A percentile compares a stretch with the other conserved stretches of the same genome.
Conservation (phyloP, 805 yeast species). For the Metschnikowia reukaufii region DNA sequence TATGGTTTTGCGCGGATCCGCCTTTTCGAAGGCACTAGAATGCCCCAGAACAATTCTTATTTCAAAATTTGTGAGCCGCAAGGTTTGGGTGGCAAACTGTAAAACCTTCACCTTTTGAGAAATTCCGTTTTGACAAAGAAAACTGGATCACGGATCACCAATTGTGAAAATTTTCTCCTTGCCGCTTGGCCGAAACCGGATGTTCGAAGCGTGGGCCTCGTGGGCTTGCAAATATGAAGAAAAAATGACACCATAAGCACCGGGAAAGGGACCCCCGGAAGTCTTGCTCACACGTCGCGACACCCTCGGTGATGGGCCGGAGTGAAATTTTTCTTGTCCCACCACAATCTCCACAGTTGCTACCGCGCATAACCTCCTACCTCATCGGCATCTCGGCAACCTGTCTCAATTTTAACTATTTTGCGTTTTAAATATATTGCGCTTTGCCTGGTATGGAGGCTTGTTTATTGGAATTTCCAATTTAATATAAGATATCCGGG, state of each 20-base stretch:
- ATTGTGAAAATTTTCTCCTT: not conserved
- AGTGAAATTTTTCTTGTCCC: not conserved
- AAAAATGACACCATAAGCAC: conserved; percentile 2
- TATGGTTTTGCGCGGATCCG: not conserved
- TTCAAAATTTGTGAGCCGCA: not conserved
- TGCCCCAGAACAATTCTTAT: not conserved
- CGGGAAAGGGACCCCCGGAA: conserved; percentile 11
- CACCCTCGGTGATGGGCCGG: conserved; percentile 7
- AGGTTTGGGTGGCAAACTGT: not conserved
- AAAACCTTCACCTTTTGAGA: not conserved
- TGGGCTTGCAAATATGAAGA: not conserved
- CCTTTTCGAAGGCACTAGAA: conserved; percentile 1
- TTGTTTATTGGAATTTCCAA: not conserved
- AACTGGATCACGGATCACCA: not conserved
- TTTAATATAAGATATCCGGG: not conserved
- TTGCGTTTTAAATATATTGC: not conserved
- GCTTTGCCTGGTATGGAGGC: not conserved
- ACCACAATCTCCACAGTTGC: conserved; percentile 3
- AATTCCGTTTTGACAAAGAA: not conserved
- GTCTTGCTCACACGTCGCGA: not conserved
- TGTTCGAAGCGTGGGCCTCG: not conserved
- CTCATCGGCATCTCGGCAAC: not conserved
- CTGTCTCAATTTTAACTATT: not conserved
- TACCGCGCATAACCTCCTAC: too few species aligned
- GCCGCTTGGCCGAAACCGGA: not conserved